These are phyloP conservation scores for Wallacemonas rigidus DNA, from an alignment of 208 protist genomes.

Conservation along the genomic window DNA sequence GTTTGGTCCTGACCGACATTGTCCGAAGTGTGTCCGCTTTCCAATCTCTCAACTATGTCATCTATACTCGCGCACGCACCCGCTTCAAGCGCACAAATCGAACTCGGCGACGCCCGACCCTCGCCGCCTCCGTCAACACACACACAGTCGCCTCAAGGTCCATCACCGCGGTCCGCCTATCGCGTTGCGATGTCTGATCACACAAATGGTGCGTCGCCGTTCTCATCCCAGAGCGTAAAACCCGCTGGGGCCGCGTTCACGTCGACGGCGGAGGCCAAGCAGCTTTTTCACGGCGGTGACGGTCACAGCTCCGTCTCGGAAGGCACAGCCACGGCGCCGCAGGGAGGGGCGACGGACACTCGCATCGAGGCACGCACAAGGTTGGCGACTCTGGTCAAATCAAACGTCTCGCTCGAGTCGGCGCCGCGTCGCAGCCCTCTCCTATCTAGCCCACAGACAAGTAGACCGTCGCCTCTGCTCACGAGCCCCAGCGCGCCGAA, in stretches of 20 bases:
- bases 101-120: background rate
- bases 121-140: background rate
- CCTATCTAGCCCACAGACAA: background rate
- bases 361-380: no score
- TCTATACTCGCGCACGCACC: conserved; percentile 7
- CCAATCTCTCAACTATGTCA: conserved; percentile 13
- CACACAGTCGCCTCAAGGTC: background rate
- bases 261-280: no score
- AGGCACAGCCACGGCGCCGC: no score
- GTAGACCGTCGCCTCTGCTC: background rate
- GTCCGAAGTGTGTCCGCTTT: background rate
- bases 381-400: background rate
- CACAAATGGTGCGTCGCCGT: background rate
- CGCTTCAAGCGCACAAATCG: background rate
- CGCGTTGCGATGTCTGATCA: background rate
- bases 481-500: background rate
- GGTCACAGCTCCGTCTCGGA: no score
- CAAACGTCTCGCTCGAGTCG: background rate
- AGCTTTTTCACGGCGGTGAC: no score
- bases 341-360: no score
- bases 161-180: background rate
- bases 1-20: no score
- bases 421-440: conserved; percentile 7
- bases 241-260: background rate
- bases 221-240: background rate